Base-by-base conservation (phyloP, 2,329 filamentous ascomycete genomes). In the Clonostachys sp. region DNA sequence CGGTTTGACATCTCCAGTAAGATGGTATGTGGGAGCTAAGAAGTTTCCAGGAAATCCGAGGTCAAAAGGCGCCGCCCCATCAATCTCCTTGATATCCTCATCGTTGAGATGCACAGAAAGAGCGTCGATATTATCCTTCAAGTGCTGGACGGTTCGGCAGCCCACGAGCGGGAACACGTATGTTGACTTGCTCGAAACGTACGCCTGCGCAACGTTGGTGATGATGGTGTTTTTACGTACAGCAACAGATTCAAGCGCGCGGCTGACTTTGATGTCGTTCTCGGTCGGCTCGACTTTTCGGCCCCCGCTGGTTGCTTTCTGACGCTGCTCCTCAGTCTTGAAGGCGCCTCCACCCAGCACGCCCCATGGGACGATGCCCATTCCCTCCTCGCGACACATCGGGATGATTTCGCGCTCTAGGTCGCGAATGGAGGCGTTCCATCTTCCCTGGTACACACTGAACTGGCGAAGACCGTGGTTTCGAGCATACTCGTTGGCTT, bases 51-150 rank as follows among this genome's bases (percentile, higher is more conserved):
- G 84, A 63, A 86, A 87, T 4, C 83, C 83, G 12, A 30, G 45
- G 30, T 46, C 45, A 33, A 46, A 84, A 0, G 67, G 64, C 44
- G 69, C 68, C 2, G 78, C 78, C 9, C 57, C 68, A 50, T 87
- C 83, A 50, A 87, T 77, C 53, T 79, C 73, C 39, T 75, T 63
- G 20, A 87, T 75, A 45, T 88, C 80, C 53, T 81, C 70, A 2
- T 68, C 59, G 1, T 67, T 73, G 39, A 88, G 66, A 46, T 70
- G 63, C 47, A 87, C 62, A 5, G 65, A 67, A 30, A 88, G 66
- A 0, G 80, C 80, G 55, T 81, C 74, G 52, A 87, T 83, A 57
- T 86, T 87, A 47, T 72, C 72, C 56, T 80, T 73, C 16, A 88
- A 63, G 58, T 88, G 83, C 47, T 81, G 76, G 12, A 84, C 12